Percentiles rank a stretch among this genome's conserved stretches.
Evolutionary conservation across 257 asterid species (phyloP).

Genomic region (Oldenlandia corymbosa): DNA sequence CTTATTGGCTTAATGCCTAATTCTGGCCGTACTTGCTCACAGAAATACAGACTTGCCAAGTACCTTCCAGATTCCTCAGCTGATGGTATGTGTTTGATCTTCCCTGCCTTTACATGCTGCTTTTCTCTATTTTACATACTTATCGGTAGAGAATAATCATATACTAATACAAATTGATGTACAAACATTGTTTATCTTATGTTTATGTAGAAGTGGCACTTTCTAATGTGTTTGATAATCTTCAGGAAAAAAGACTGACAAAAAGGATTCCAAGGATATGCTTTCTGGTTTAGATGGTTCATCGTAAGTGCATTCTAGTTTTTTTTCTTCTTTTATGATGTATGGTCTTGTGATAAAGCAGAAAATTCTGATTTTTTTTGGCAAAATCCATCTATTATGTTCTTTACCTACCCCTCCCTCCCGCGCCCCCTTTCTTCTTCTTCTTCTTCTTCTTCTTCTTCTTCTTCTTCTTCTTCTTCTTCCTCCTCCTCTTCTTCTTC

Average conservation of each 20-base stretch:
- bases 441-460: no score
- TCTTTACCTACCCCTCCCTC: no score
- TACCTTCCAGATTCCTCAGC: conserved; percentile 93
- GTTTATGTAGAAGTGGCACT: conserved; percentile 8
- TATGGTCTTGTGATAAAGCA: not conserved
- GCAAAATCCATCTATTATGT: no score
- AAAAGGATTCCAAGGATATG: conserved; percentile 76
- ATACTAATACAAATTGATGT: not conserved
- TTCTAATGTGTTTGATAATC: conserved; percentile 20
- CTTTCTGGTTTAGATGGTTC: conserved; percentile 81
- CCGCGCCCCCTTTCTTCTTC: no score
- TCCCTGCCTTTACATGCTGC: conserved; percentile 1
- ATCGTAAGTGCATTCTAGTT: conserved; percentile 58
- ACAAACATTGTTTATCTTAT: not conserved
- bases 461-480: not conserved
- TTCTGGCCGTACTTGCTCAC: conserved; percentile 26
- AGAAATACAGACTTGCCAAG: conserved; percentile 99
- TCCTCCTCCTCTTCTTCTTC: not conserved
- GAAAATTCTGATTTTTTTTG: not conserved
- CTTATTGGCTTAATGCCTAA: conserved; percentile 15
- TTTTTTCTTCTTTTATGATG: not conserved
- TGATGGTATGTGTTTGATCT: conserved; percentile 60
- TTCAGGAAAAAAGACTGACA: conserved; percentile 71
- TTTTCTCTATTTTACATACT: not conserved
- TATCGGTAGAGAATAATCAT: not conserved